Conservation (phyloP, 768 basidiomycete genomes). For the Termitomyces eurrhizus region DNA sequence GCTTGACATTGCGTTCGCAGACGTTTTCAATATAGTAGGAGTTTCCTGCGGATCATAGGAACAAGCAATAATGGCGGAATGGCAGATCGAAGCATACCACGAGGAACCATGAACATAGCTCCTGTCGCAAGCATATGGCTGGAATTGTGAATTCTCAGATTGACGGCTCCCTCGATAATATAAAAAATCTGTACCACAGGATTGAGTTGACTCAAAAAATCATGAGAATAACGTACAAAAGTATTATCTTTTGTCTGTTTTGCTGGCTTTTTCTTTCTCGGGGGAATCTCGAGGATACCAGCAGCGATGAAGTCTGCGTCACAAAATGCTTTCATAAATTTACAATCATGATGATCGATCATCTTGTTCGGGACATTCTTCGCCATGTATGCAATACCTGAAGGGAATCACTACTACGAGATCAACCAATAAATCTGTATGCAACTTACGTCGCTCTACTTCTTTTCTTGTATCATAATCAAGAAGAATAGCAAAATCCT, state of each 20-base stretch:
- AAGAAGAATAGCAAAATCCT: constrained; percentile 59
- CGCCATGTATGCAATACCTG: constrained; percentile 21
- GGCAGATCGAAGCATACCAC: neutral
- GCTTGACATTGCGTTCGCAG: constrained; percentile 65
- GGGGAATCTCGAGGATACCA: constrained; percentile 82
- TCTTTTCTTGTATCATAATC: constrained; percentile 63
- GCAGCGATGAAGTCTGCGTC: constrained; percentile 92
- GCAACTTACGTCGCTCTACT: constrained; percentile 63
- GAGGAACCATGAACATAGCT: constrained; percentile 43
- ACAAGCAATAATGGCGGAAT: neutral
- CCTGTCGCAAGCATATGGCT: constrained; percentile 75
- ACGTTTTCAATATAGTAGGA: constrained; percentile 91
- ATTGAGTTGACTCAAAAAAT: neutral
- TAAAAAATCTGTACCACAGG: constrained; percentile 40
- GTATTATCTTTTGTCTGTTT: constrained; percentile 94
- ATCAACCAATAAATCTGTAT: neutral
- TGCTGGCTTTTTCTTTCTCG: constrained; percentile 71
- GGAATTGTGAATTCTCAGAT: constrained; percentile 78
- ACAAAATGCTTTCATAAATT: constrained; percentile 89
- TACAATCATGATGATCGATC: constrained; percentile 40
- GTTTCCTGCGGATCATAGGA: constrained; percentile 10
- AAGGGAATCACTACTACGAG: neutral
- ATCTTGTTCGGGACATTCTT: constrained; percentile 3
- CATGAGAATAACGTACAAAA: constrained; percentile 25
- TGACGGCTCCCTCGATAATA: constrained; percentile 85